Conservation (phyloP, 192 early-diverging fungal genomes). For the Cetraspora pellucida region DNA sequence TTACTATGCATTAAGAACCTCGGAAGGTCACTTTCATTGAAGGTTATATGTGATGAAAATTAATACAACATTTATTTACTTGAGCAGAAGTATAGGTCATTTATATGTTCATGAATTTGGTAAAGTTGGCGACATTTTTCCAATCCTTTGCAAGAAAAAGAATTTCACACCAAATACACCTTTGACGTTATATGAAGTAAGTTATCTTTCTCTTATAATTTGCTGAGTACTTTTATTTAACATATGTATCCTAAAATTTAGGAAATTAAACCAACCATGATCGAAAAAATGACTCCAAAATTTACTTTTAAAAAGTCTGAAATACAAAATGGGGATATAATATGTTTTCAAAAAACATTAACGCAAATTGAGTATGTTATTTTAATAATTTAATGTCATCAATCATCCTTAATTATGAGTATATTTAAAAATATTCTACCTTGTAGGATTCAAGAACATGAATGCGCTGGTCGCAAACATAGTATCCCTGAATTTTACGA, state of each 20-base stretch:
- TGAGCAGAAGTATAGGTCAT: constrained; percentile 55
- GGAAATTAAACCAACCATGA: constrained; percentile 94
- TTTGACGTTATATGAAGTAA: constrained; percentile 67
- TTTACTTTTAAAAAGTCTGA: constrained; percentile 74
- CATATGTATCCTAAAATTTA: constrained; percentile 32
- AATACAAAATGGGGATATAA: constrained; percentile 93
- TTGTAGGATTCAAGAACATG: constrained; percentile 42
- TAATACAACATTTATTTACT: background rate
- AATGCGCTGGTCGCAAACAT: constrained; percentile 40
- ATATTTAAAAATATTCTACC: background rate
- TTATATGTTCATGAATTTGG: constrained; percentile 52
- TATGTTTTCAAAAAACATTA: constrained; percentile 42
- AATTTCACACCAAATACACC: constrained; percentile 58
- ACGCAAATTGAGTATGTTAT: constrained; percentile 50
- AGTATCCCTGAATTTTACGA: constrained; percentile 79
- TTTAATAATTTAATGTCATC: background rate
- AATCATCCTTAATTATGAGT: background rate
- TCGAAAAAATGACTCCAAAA: constrained; percentile 72
- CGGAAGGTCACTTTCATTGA: no score
- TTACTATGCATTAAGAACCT: no score
- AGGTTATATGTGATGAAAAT: no score
- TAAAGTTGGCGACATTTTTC: constrained; percentile 53
- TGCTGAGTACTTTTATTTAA: background rate
- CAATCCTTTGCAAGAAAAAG: constrained; percentile 44
- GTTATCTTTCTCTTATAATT: background rate